Evolutionary conservation across 352 stramenopile genomes (phyloP).

Genomic region (Pseudoperonospora humuli): DNA sequence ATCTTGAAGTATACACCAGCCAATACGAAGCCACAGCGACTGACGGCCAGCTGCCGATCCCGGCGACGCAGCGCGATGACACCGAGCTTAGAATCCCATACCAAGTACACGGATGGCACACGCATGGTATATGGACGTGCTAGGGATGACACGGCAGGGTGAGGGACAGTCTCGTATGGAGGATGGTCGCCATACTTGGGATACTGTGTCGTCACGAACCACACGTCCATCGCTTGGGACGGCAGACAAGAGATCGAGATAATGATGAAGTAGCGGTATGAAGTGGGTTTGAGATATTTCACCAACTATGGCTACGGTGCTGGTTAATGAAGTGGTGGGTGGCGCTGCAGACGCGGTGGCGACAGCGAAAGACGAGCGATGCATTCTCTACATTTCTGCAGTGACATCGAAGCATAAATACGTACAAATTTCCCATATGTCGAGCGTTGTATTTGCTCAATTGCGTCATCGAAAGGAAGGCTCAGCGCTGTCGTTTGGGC

Average conservation of each 20-base stretch:
- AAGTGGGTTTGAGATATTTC: conserved; percentile 4
- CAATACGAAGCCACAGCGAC: conserved; percentile 75
- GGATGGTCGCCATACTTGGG: conserved; percentile 37
- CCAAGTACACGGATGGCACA: conserved; percentile 55
- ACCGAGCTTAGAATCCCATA: conserved; percentile 56
- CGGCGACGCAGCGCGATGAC: conserved; percentile 68
- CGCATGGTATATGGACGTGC: conserved; percentile 47
- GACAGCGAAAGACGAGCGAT: conserved; percentile 15
- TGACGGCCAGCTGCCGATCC: conserved; percentile 59
- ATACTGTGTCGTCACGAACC: conserved; percentile 56
- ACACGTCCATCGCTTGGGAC: conserved; percentile 52
- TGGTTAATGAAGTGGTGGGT: conserved; percentile 17
- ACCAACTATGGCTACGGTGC: conserved; percentile 37
- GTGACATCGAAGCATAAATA: conserved; percentile 6
- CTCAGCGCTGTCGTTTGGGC: conserved; percentile 21
- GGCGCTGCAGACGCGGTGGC: neutral
- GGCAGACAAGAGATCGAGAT: no score
- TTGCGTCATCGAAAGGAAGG: conserved; percentile 13
- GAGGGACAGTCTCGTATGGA: conserved; percentile 49
- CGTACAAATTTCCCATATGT: conserved; percentile 9
- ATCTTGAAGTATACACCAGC: conserved; percentile 65
- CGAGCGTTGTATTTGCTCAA: conserved; percentile 15
- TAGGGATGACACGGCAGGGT: conserved; percentile 41
- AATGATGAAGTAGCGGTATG: conserved; percentile 6
- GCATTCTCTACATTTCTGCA: conserved; percentile 20